phyloP scores from a whole-genome alignment of 2,329 filamentous ascomycete genomes.

The Aureobasidium namibiae region DNA sequence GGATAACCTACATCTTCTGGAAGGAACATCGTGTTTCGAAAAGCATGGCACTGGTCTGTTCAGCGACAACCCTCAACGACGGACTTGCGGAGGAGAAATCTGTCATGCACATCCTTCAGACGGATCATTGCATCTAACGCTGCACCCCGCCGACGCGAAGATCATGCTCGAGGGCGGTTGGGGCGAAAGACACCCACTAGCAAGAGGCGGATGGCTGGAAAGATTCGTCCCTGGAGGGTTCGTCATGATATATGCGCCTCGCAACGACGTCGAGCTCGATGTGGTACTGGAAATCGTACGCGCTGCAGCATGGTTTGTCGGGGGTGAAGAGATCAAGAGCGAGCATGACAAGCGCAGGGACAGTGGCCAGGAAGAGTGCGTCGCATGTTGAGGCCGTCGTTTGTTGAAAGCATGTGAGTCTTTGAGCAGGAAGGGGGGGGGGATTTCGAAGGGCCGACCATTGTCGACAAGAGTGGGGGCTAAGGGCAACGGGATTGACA shows the following conservation, averaged over 20 bases:
- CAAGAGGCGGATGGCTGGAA: conserved; percentile 56
- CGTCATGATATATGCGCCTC: conserved; percentile 73
- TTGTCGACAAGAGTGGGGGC: neutral
- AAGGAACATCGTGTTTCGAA: conserved; percentile 68
- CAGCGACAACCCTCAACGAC: conserved; percentile 55
- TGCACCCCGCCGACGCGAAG: conserved; percentile 70
- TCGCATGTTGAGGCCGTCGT: neutral
- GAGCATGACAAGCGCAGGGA: conserved; percentile 14
- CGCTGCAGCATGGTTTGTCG: conserved; percentile 64
- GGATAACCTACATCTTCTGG: conserved; percentile 32
- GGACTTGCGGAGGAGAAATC: conserved; percentile 71
- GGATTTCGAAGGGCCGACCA: neutral
- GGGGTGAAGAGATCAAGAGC: conserved; percentile 26
- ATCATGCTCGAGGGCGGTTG: conserved; percentile 66
- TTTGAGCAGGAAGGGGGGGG: too few species aligned
- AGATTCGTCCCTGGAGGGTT: conserved; percentile 68
- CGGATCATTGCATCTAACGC: conserved; percentile 67
- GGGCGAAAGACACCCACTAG: conserved; percentile 63
- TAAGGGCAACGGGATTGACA: neutral
- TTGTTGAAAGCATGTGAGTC: too few species aligned
- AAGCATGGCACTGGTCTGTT: conserved; percentile 75
- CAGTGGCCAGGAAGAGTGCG: neutral
- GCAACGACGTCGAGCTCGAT: conserved; percentile 58
- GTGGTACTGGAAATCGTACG: conserved; percentile 62
- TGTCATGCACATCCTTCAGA: conserved; percentile 73